Conservation (phyloP, 495 filamentous ascomycete genomes). For the Xylaria venustula region DNA sequence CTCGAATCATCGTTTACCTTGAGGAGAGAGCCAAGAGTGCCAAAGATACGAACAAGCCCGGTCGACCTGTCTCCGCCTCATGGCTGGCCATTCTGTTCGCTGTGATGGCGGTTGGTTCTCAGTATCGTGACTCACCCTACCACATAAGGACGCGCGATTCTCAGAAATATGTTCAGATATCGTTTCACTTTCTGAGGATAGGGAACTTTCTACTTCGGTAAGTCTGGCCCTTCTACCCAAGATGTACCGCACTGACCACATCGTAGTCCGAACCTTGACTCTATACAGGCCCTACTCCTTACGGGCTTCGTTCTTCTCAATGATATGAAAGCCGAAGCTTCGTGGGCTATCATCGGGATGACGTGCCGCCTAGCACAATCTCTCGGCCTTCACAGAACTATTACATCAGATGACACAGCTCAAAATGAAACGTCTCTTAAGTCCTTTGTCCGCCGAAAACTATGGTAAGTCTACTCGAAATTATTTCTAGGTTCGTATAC, state of each 20-base stretch:
- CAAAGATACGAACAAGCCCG: conserved; percentile 45
- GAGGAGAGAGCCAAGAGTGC: conserved; percentile 59
- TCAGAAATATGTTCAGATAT: conserved; percentile 56
- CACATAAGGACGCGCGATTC: conserved; percentile 50
- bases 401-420: conserved; percentile 34
- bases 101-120: conserved; percentile 76
- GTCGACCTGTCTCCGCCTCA: conserved; percentile 57
- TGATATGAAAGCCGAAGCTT: conserved; percentile 60
- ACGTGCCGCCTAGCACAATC: conserved; percentile 56
- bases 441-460: conserved; percentile 43
- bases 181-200: conserved; percentile 54
- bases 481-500: neutral
- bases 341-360: conserved; percentile 55
- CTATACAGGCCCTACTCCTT: conserved; percentile 56
- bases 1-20: conserved; percentile 63
- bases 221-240: neutral
- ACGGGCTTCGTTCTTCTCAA: conserved; percentile 55
- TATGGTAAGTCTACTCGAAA: conserved; percentile 36
- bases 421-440: conserved; percentile 36
- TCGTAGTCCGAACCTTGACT: conserved; percentile 52
- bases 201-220: conserved; percentile 53
- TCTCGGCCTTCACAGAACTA: conserved; percentile 50
- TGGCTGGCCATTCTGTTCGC: conserved; percentile 78
- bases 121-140: conserved; percentile 69
- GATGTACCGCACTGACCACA: neutral